Conservation (phyloP, 495 filamentous ascomycete genomes). For the Podospora australis region DNA sequence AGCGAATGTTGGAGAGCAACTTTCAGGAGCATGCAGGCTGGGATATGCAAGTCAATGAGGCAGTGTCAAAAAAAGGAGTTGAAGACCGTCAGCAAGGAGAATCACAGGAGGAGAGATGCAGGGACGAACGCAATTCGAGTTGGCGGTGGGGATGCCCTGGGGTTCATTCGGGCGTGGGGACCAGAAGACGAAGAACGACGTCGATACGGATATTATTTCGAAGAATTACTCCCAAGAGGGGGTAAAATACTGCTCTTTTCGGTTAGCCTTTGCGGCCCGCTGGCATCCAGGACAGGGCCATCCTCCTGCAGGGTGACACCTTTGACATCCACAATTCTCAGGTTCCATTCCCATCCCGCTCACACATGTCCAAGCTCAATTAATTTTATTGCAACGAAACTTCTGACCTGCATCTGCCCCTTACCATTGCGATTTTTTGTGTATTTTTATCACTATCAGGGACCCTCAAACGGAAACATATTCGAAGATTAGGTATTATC, state of each 20-base stretch:
- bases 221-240: not conserved
- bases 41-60: not conserved
- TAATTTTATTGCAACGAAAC: too few species aligned
- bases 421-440: too few species aligned
- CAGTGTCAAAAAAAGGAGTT: not conserved
- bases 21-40: not conserved
- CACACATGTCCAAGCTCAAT: not conserved
- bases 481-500: too few species aligned
- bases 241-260: not conserved
- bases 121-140: not conserved
- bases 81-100: not conserved
- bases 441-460: too few species aligned
- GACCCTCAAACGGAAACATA: too few species aligned
- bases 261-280: not conserved
- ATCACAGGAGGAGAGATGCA: not conserved
- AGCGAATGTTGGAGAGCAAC: not conserved
- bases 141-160: not conserved
- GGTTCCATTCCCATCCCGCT: not conserved
- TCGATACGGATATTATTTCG: too few species aligned
- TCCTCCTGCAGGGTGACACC: conserved; percentile 1
- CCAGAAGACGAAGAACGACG: not conserved
- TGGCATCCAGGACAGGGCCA: not conserved
- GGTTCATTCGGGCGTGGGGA: not conserved
- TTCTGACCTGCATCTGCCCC: too few species aligned
- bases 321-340: not conserved